These are phyloP conservation scores for Entomortierella beljakovae DNA, from an alignment of 192 early-diverging fungal species.

Conservation along the genomic window DNA sequence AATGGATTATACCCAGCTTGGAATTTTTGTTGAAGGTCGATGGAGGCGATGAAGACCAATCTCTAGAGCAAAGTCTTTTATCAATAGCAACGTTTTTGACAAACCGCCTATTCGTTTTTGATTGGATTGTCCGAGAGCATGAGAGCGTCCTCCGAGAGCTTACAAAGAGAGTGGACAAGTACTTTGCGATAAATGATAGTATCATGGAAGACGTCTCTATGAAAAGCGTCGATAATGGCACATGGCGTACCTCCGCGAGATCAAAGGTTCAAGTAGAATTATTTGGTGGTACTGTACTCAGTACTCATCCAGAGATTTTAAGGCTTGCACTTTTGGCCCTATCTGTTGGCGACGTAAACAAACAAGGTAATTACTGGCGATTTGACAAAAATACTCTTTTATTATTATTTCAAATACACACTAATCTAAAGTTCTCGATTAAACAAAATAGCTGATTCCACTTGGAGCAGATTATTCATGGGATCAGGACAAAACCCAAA, in stretches of 20 bases:
- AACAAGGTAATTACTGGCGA: conserved; percentile 53
- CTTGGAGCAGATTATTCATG: conserved; percentile 32
- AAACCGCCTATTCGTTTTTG: conserved; percentile 20
- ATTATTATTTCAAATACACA: background rate
- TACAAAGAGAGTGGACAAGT: conserved; percentile 10
- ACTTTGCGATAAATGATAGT: conserved; percentile 30
- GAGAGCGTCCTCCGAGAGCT: conserved; percentile 11
- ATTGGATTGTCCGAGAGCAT: conserved; percentile 30
- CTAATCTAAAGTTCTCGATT: background rate
- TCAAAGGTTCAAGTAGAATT: conserved; percentile 24
- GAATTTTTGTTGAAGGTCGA: conserved; percentile 40
- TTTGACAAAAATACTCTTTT: too few relatives aligned
- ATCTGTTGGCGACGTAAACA: conserved; percentile 18
- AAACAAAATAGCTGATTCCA: conserved; percentile 17
- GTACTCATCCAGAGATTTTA: conserved; percentile 33
- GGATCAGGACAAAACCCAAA: background rate
- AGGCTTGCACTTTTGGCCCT: conserved; percentile 27
- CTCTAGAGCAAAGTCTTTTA: conserved; percentile 32
- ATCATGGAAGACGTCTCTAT: conserved; percentile 33
- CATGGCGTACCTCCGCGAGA: background rate
- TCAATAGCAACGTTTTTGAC: conserved; percentile 18
- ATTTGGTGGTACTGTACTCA: conserved; percentile 11
- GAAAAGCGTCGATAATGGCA: background rate
- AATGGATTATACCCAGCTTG: conserved; percentile 24
- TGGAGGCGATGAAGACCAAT: conserved; percentile 3